phyloP scores from a whole-genome alignment of 345 rosid species.

The Brassica nigra region DNA sequence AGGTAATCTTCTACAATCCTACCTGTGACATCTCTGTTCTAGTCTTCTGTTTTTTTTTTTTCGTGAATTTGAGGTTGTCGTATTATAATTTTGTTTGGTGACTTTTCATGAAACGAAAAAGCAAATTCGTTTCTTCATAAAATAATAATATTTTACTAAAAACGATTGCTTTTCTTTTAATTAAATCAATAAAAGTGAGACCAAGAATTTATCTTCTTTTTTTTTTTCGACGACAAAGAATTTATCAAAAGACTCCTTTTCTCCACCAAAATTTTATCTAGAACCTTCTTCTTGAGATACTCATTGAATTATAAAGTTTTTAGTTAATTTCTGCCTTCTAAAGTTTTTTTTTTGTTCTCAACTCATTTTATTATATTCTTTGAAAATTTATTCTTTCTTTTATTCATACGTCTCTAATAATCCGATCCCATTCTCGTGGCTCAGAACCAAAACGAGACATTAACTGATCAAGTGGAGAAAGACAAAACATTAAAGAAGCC shows the following conservation, averaged over 20 bases:
- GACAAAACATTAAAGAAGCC: conserved; percentile 75
- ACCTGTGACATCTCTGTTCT: neutral
- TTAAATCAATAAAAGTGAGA: conserved; percentile 1
- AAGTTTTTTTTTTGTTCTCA: neutral
- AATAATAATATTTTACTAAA: conserved; percentile 6
- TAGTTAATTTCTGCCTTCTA: neutral
- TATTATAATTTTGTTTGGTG: neutral
- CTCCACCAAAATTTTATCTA: conserved; percentile 4
- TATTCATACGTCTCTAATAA: neutral
- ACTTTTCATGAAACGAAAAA: conserved; percentile 32
- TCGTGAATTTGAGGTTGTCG: neutral
- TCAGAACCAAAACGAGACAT: conserved; percentile 29
- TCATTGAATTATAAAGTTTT: neutral
- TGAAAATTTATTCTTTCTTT: neutral
- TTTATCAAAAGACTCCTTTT: conserved; percentile 17
- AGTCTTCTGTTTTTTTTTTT: neutral
- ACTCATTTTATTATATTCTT: neutral
- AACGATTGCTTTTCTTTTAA: neutral
- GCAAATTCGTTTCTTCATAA: conserved; percentile 21
- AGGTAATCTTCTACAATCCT: neutral
- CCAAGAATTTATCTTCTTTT: conserved; percentile 6
- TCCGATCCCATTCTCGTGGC: neutral
- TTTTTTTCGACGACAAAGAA: conserved; percentile 1
- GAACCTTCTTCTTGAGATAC: conserved; percentile 20
- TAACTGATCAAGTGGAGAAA: conserved; percentile 33